Conservation (phyloP, 2,329 filamentous ascomycete genomes). For the Neoarthrinium moseri region DNA sequence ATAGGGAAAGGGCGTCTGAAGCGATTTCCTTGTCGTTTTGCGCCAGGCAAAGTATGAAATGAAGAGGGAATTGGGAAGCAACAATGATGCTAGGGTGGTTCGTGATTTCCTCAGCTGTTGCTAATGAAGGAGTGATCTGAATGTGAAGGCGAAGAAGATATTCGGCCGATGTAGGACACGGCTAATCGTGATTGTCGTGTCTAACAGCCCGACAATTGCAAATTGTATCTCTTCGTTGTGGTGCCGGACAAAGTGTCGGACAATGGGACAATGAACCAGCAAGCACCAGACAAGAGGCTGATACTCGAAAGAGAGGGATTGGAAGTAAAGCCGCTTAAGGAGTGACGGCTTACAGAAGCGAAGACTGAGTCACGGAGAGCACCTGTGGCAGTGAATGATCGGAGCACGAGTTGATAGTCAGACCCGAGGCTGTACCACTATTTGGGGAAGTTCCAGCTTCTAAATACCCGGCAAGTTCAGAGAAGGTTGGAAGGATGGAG, state of each 20-base stretch:
- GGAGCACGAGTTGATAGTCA: too few relatives aligned
- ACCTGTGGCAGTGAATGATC: too few relatives aligned
- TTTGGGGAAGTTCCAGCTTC: not conserved
- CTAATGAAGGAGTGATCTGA: too few relatives aligned
- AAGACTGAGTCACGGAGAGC: too few relatives aligned
- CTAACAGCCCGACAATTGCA: not conserved
- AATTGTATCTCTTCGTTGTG: too few relatives aligned
- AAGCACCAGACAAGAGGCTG: slow-evolving; percentile 5
- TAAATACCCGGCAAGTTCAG: not conserved
- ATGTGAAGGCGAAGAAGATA: too few relatives aligned
- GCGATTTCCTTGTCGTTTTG: not conserved
- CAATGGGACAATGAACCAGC: not conserved
- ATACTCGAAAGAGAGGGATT: slow-evolving; percentile 21
- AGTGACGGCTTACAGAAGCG: slow-evolving; percentile 24
- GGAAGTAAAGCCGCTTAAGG: slow-evolving; percentile 25
- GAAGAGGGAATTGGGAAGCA: not conserved
- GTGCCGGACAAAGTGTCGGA: not conserved
- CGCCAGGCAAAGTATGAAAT: not conserved
- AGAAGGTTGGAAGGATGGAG: not conserved
- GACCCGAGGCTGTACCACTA: not conserved
- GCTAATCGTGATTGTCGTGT: not conserved
- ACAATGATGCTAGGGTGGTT: slow-evolving; percentile 1
- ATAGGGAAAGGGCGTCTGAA: not conserved
- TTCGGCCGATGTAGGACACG: too few relatives aligned
- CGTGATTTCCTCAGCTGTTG: too few relatives aligned